A percentile compares a stretch with the other conserved stretches of the same genome.
Evolutionary conservation across 1,284 basidiomycete species (phyloP).

Genomic region (Ceratobasidium sp.): DNA sequence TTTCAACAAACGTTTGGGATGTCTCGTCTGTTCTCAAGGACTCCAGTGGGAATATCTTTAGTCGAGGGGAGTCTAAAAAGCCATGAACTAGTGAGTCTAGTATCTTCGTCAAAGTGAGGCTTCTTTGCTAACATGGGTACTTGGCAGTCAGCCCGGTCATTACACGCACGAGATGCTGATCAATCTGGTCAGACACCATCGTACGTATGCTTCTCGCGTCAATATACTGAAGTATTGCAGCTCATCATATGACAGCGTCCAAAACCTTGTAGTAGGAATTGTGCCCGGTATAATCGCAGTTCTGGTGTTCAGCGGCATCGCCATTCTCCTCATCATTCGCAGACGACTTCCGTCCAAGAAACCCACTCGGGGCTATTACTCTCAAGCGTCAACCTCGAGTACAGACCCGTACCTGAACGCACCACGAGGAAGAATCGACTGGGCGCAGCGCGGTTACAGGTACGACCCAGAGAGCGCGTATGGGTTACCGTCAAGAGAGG

Average conservation of each 20-base stretch:
- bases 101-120: not conserved
- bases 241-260: not conserved
- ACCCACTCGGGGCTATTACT: not conserved
- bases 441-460: conserved; percentile 1
- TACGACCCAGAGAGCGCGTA: conserved; percentile 10
- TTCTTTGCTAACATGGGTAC: not conserved
- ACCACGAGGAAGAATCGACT: not conserved
- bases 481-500: not conserved
- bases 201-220: not conserved
- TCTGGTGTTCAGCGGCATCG: not conserved
- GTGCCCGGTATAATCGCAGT: not conserved
- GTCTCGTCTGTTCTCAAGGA: not conserved
- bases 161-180: not conserved
- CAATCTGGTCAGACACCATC: not conserved
- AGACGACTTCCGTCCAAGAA: not conserved
- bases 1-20: not conserved
- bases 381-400: not conserved
- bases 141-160: not conserved
- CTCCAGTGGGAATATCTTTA: not conserved
- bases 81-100: not conserved
- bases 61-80: not conserved
- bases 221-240: not conserved
- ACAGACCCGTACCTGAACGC: not conserved
- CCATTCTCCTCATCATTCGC: not conserved
- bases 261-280: not conserved